Evolutionary conservation across 2,329 filamentous ascomycete species (phyloP).

Genomic region (Beauveria caledonica): DNA sequence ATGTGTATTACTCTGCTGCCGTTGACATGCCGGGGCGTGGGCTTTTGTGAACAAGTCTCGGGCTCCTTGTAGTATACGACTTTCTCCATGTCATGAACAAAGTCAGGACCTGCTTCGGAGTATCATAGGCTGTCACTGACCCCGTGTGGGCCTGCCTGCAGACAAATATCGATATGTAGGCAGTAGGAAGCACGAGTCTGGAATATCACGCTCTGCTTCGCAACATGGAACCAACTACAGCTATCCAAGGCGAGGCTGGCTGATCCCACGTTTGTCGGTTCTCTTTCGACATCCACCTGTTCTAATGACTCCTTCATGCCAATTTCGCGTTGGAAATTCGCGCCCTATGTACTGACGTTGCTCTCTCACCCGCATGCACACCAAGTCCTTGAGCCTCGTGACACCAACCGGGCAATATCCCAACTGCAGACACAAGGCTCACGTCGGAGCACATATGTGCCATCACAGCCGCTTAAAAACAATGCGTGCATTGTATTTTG

Average conservation of each 20-base stretch:
- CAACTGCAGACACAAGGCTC: not conserved
- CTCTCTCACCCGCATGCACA: not conserved
- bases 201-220: not conserved
- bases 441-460: not conserved
- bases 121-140: too few species aligned
- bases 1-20: too few species aligned
- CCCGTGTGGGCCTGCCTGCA: not conserved
- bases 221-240: not conserved
- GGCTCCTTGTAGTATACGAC: too few species aligned
- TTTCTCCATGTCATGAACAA: too few species aligned
- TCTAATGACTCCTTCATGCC: not conserved
- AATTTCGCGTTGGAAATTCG: not conserved
- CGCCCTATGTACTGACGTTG: not conserved
- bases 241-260: not conserved
- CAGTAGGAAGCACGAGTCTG: too few species aligned
- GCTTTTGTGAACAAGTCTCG: too few species aligned
- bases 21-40: too few species aligned
- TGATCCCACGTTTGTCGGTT: not conserved
- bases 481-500: not conserved
- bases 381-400: not conserved
- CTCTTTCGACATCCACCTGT: not conserved
- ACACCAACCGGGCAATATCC: not conserved
- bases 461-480: not conserved
- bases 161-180: not conserved
- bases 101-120: too few species aligned